A percentile compares a stretch with the other conserved stretches of the same genome.
Evolutionary conservation across 306 rosid species (phyloP).

Genomic region (Prunus dulcis): DNA sequence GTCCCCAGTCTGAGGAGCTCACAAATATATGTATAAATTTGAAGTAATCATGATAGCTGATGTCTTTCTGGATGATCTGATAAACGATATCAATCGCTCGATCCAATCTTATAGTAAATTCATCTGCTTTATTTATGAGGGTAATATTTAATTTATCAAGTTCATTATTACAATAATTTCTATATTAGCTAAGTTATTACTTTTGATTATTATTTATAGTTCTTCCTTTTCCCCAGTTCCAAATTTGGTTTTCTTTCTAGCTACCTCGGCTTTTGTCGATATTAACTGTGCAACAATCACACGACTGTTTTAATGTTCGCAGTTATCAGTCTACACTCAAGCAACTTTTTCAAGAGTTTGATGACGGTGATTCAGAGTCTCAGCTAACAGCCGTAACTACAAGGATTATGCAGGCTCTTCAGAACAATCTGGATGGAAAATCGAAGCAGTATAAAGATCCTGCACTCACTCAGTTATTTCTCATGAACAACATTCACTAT

Average conservation of each 20-base stretch:
- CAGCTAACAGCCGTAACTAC: slow-evolving; percentile 76
- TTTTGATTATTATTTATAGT: neutral
- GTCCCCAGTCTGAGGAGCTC: slow-evolving; percentile 6
- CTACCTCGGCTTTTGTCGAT: neutral
- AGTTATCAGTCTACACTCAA: slow-evolving; percentile 84
- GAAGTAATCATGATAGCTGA: neutral
- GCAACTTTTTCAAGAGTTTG: slow-evolving; percentile 80
- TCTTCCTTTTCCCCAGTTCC: neutral
- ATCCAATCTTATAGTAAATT: neutral
- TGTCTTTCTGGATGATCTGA: neutral
- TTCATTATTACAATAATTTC: neutral
- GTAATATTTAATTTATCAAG: neutral
- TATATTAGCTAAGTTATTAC: neutral
- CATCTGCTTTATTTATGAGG: neutral
- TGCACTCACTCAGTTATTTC: slow-evolving; percentile 85
- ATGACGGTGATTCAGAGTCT: slow-evolving; percentile 55
- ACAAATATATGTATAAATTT: neutral
- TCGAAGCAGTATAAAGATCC: slow-evolving; percentile 92
- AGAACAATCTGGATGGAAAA: slow-evolving; percentile 91
- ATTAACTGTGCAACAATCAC: neutral
- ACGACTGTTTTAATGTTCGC: slow-evolving; percentile 22
- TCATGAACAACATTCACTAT: slow-evolving; percentile 98
- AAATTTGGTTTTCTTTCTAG: neutral
- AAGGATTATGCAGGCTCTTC: slow-evolving; percentile 94
- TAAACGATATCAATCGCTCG: neutral